Conservation (phyloP, 2,329 filamentous ascomycete genomes). For the Aspergillus carbonarius region DNA sequence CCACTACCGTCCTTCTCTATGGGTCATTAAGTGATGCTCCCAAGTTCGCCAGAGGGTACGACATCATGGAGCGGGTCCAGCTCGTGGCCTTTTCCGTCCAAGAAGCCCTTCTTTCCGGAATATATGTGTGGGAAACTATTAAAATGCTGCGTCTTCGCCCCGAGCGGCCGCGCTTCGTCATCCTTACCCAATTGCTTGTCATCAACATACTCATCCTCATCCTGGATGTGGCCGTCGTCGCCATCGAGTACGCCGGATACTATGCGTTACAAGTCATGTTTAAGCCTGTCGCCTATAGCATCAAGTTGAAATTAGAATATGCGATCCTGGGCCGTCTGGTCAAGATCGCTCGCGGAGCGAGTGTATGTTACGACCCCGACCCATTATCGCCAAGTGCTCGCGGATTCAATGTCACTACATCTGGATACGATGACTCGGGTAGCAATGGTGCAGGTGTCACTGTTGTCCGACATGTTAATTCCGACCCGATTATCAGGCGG, state of each 20-base stretch:
- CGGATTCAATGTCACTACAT: not conserved
- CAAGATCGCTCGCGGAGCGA: constrained; percentile 1
- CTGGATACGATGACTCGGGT: not conserved
- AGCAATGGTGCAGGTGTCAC: not conserved
- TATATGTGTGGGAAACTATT: constrained; percentile 52
- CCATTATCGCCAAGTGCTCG: not conserved
- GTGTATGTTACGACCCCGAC: not conserved
- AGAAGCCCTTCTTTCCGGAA: constrained; percentile 49
- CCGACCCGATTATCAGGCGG: not conserved
- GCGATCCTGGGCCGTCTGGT: constrained; percentile 52
- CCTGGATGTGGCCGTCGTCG: constrained; percentile 46
- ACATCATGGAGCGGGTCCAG: constrained; percentile 51
- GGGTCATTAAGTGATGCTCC: constrained; percentile 23
- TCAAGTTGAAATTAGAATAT: constrained; percentile 55
- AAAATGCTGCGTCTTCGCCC: constrained; percentile 41
- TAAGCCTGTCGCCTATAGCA: constrained; percentile 39
- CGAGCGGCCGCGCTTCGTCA: constrained; percentile 13
- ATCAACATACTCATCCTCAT: constrained; percentile 49
- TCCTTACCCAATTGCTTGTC: constrained; percentile 50
- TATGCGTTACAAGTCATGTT: constrained; percentile 41
- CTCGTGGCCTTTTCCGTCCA: constrained; percentile 55
- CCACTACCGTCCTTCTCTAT: constrained; percentile 41
- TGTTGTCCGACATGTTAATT: not conserved
- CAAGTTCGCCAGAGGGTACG: constrained; percentile 25
- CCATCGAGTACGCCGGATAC: constrained; percentile 40